A percentile compares a stretch with the other conserved stretches of the same genome.
These are phyloP conservation scores for Rhododendron ferrugineum DNA, from an alignment of 148 eudicot species.

Conservation along the genomic window DNA sequence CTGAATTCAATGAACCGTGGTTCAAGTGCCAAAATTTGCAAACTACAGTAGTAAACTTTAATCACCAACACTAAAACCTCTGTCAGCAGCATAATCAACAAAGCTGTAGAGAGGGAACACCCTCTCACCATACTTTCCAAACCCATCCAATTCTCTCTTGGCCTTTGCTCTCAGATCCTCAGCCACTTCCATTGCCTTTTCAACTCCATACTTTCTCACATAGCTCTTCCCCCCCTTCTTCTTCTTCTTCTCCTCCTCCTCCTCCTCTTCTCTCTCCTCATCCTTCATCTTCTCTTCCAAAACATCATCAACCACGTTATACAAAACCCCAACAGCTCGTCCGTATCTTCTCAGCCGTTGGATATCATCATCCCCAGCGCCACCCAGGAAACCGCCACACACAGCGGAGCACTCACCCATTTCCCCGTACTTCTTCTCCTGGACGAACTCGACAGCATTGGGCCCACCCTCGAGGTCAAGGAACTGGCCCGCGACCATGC, in stretches of 20 bases:
- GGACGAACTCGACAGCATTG: constrained; percentile 56
- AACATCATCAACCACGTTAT: constrained; percentile 73
- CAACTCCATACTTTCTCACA: constrained; percentile 74
- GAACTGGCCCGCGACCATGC: constrained; percentile 92
- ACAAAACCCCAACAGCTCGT: constrained; percentile 76
- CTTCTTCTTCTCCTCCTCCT: constrained; percentile 12
- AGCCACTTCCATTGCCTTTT: constrained; percentile 77
- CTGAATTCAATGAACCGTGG: neutral
- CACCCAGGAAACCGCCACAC: constrained; percentile 75
- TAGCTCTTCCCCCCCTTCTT: constrained; percentile 59
- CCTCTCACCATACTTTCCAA: constrained; percentile 70
- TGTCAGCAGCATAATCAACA: constrained; percentile 87
- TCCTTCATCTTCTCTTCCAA: constrained; percentile 34
- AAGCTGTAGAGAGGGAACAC: constrained; percentile 72
- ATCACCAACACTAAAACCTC: constrained; percentile 61
- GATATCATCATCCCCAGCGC: constrained; percentile 77
- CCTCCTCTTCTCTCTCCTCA: constrained; percentile 15
- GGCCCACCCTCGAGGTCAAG: constrained; percentile 81
- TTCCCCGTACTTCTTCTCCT: constrained; percentile 86
- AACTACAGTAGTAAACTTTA: neutral
- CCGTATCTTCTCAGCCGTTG: constrained; percentile 72
- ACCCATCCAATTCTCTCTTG: constrained; percentile 62
- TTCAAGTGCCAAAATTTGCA: neutral
- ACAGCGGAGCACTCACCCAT: constrained; percentile 92
- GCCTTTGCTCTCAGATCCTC: constrained; percentile 69